Conservation (phyloP, 2,329 filamentous ascomycete species). For the Colletotrichum euphorbiae region DNA sequence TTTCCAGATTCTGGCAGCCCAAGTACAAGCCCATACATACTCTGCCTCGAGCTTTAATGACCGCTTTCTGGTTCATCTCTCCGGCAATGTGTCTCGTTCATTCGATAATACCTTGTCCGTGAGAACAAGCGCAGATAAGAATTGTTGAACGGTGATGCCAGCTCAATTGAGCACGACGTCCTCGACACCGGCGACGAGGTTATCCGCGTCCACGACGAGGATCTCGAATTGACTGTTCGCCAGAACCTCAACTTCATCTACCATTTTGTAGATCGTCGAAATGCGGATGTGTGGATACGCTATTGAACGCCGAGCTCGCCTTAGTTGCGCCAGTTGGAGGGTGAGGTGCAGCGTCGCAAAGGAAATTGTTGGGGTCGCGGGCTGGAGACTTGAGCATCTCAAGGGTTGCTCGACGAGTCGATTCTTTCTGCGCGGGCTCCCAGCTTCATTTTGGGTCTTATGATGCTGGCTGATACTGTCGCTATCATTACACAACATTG, state of each 20-base stretch:
- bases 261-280: not conserved
- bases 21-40: conserved; percentile 42
- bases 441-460: too few relatives aligned
- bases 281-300: too few relatives aligned
- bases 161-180: not conserved
- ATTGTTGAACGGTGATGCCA: too few relatives aligned
- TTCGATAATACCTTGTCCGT: conserved; percentile 42
- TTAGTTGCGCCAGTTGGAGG: too few relatives aligned
- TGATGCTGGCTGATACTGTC: too few relatives aligned
- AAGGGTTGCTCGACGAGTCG: too few relatives aligned
- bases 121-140: conserved; percentile 40
- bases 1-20: conserved; percentile 42
- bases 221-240: not conserved
- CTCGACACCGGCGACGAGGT: not conserved
- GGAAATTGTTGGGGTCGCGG: too few relatives aligned
- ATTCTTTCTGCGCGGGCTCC: too few relatives aligned
- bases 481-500: too few relatives aligned
- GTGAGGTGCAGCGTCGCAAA: too few relatives aligned
- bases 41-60: conserved; percentile 44
- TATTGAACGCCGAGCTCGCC: too few relatives aligned
- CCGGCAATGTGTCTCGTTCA: conserved; percentile 43
- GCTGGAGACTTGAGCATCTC: too few relatives aligned
- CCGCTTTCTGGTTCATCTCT: conserved; percentile 44
- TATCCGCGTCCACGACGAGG: not conserved
- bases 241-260: not conserved